These are phyloP conservation scores for Pseudocohnilembus persalinus DNA, from an alignment of 169 alveolate genomes.

Conservation along the genomic window DNA sequence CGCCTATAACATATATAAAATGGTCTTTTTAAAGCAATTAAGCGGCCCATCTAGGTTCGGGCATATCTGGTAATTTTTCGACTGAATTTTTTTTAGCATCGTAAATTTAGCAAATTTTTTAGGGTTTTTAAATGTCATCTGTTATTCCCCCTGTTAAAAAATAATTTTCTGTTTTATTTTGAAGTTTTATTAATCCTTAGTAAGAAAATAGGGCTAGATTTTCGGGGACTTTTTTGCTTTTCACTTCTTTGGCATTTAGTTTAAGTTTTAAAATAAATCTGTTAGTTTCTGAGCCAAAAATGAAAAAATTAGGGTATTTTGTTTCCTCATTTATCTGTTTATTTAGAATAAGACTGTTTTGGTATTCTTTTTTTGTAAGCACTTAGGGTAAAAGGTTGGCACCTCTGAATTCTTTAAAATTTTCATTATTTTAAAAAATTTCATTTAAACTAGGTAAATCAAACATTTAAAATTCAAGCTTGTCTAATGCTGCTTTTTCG, in stretches of 20 bases:
- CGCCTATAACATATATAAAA: not conserved
- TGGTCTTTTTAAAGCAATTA: not conserved
- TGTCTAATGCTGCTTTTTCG: not conserved
- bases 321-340: too few relatives aligned
- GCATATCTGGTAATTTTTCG: not conserved
- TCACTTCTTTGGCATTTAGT: not conserved
- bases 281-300: not conserved
- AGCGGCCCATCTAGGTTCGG: not conserved
- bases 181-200: not conserved
- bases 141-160: not conserved
- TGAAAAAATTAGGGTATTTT: not conserved
- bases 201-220: too few relatives aligned
- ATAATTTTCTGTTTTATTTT: too few relatives aligned
- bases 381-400: not conserved
- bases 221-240: not conserved
- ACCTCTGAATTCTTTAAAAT: not conserved
- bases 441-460: not conserved
- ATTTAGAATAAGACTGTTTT: too few relatives aligned
- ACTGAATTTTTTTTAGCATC: not conserved
- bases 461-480: not conserved
- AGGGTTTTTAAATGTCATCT: not conserved
- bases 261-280: too few relatives aligned
- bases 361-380: not conserved
- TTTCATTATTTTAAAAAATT: too few relatives aligned
- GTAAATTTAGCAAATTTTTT: too few relatives aligned